Base-by-base conservation (phyloP, 1,139 yeast genomes). In the Casaregolazyma lundiana region DNA sequence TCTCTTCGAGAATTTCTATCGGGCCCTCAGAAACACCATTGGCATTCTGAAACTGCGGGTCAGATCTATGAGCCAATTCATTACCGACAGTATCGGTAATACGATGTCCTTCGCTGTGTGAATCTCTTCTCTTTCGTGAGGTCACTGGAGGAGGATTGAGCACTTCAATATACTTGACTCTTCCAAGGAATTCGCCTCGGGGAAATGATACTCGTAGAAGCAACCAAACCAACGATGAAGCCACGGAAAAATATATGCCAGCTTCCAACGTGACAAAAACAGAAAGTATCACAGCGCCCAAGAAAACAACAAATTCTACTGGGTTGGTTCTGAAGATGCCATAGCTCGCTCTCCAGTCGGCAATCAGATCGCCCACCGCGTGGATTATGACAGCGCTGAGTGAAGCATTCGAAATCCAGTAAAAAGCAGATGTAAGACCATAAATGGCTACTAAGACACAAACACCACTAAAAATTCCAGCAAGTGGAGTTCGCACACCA, bases 401-500 rank as follows among this genome's bases (percentile, higher is more conserved):
- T 1, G 90, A 78, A 9, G 97, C 96, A 60, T 85, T 88, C 48
- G 97, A 96, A 65, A 90, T 90, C 70, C 78, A 90, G 72, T 75
- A 87, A 71, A 90, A 90, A 4, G 95, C 84, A 45, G 73, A 73
- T 8, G 97, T 88, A 57, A 90, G 76, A 48, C 84, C 83, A 65
- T 89, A 90, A 52, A 90, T 73, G 2, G 97, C 96, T 53, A 90
- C 71, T 53, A 90, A 69, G 20, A 90, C 97, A 64, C 90, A 90
- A 34, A 77, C 79, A 62, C 97, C 97, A 21, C 96, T 88, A 68
- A 81, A 85, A 46, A 88, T 75, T 69, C 97, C 96, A 45, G 96
- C 95, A 52, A 89, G 72, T 26, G 97, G 97, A 35, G 97, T 90
- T 62, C 90, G 78, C 40, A 90, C 97, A 62, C 96, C 96, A 76